A percentile compares a stretch with the other conserved stretches of the same genome.
Conservation (phyloP, 2,329 filamentous ascomycete genomes). For the Aschersonia sp. region DNA sequence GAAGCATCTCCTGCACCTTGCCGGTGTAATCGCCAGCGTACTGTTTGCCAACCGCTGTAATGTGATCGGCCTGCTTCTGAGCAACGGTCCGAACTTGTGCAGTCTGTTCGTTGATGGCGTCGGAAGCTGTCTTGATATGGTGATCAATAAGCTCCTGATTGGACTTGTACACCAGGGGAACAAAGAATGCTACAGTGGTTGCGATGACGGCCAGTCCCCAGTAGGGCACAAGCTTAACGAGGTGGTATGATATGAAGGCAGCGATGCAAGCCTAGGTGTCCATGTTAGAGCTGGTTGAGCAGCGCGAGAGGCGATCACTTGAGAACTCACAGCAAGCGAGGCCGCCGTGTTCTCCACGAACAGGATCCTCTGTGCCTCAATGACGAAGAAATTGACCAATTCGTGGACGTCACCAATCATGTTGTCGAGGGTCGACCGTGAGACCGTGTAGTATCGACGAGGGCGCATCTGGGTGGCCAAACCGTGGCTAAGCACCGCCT, state of each 20-base stretch:
- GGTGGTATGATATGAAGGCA: constrained; percentile 51
- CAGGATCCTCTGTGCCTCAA: constrained; percentile 53
- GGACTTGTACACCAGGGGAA: constrained; percentile 47
- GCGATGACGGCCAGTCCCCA: constrained; percentile 51
- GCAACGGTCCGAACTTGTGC: constrained; percentile 46
- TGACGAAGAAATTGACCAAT: constrained; percentile 57
- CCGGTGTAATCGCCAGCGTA: constrained; percentile 53
- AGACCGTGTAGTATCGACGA: constrained; percentile 51
- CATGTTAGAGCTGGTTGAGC: background rate
- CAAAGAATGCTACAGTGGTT: constrained; percentile 45
- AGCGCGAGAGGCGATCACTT: constrained; percentile 3
- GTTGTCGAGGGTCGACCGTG: constrained; percentile 45
- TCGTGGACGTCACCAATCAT: constrained; percentile 51
- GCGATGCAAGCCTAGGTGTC: constrained; percentile 36
- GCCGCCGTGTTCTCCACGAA: constrained; percentile 52
- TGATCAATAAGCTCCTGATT: constrained; percentile 58
- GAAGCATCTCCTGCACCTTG: constrained; percentile 52
- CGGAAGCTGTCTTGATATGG: constrained; percentile 41
- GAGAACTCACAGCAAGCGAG: constrained; percentile 41
- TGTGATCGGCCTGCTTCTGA: constrained; percentile 48
- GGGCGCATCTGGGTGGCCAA: constrained; percentile 52
- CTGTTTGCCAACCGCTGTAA: constrained; percentile 49
- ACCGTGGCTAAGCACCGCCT: constrained; percentile 44
- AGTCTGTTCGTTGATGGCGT: constrained; percentile 47
- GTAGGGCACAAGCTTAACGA: constrained; percentile 56